Evolutionary conservation across 2,329 filamentous ascomycete species (phyloP).

Genomic region (Colletotrichum costaricense): DNA sequence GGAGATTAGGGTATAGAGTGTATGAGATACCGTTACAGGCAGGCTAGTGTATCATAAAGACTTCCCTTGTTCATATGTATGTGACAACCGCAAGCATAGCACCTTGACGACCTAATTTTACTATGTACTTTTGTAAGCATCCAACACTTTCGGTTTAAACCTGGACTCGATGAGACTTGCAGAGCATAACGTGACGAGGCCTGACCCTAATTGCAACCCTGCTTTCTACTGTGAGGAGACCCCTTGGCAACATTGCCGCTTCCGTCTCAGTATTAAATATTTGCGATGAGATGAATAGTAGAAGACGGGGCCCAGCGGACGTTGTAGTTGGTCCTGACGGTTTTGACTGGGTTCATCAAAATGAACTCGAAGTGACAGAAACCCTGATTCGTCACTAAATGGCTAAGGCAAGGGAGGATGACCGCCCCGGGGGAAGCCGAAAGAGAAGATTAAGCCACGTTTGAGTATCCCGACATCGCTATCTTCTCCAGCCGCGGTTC

Average conservation of each 20-base stretch:
- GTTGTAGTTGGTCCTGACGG: too few species aligned
- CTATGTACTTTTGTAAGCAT: constrained; percentile 10
- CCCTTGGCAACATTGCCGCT: too few species aligned
- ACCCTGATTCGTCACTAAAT: too few species aligned
- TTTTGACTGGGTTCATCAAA: too few species aligned
- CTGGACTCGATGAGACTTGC: background rate
- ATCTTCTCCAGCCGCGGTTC: background rate
- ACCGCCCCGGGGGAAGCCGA: fast-evolving
- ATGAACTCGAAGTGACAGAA: too few species aligned
- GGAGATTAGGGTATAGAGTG: constrained; percentile 63
- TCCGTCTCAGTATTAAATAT: too few species aligned
- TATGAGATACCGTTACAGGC: constrained; percentile 64
- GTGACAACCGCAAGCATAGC: constrained; percentile 31
- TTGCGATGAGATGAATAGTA: too few species aligned
- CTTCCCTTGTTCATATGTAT: constrained; percentile 40
- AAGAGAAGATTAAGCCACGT: too few species aligned
- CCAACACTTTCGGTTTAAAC: background rate
- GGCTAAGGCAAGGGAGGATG: too few species aligned
- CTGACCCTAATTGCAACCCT: too few species aligned
- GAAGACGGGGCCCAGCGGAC: too few species aligned
- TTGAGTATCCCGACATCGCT: background rate
- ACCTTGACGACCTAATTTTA: constrained; percentile 34
- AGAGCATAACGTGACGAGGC: background rate
- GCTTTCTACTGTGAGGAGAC: too few species aligned
- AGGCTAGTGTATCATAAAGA: constrained; percentile 66